Base-by-base conservation (phyloP, 345 rosid genomes). In the Eucalyptus brandiana region DNA sequence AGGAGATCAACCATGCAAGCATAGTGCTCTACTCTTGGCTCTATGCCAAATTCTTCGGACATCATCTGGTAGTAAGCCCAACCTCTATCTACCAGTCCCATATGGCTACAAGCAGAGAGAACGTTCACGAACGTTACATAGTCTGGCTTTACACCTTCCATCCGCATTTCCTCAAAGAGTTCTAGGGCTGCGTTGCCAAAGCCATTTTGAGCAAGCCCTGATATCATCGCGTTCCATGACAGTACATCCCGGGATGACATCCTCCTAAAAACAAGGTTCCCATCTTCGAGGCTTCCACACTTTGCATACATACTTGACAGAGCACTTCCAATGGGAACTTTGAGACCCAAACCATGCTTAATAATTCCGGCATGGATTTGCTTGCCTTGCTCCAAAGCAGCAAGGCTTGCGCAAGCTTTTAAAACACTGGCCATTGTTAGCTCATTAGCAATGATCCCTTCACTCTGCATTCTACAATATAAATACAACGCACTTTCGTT, bases 251-350 rank as follows among this genome's bases (percentile, higher is more conserved):
- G 89, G 56, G 83, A 58, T 6, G 92, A 83, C 89, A 94, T 92
- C 88, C 89, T 90, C 90, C 86, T 93, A 91, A 95, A 95, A 60
- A 93, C 91, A 53, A 48, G 18, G 86, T 92, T 93, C 23, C 96
- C 96, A 56, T 93, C 94, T 86, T 94, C 93, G 83, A 96, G 94
- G 91, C 88, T 90, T 32, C 97, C 96, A 16, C 97, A 95, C 91
- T 96, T 96, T 18, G 95, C 96, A 92, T 96, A 96, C 97, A 96
- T 95, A 89, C 95, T 95, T 28, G 95, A 90, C 40, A 96, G 94
- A 49, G 96, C 93, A 86, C 96, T 95, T 97, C 97, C 91, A 89
- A 88, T 96, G 54, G 89, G 94, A 80, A 96, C 93, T 56, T 92
- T 93, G 47, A 92, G 88, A 89, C 93, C 96, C 21, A 91, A 90